Base-by-base conservation (phyloP, 2,329 filamentous ascomycete genomes). In the Phaeoacremonium minimum region DNA sequence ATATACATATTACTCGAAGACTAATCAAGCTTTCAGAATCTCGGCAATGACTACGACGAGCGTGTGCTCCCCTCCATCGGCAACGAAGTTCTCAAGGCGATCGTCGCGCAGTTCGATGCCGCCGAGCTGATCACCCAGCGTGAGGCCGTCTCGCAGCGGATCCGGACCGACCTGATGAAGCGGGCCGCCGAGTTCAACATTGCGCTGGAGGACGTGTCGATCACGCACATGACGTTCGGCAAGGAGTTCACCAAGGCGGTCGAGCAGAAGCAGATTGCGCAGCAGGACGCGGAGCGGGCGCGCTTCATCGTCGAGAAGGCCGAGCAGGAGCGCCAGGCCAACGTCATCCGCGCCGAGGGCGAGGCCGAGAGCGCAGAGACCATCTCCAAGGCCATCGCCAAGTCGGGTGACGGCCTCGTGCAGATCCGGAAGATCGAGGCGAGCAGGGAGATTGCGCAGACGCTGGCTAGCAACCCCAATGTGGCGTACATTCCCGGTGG, bases 201-300 rank as follows among this genome's bases (percentile, higher is more conserved):
- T 58, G 88, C 89, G 18, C 87, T 98, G 36, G 93, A 98, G 69
- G 93, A 98, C 58, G 93, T 98, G 42, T 95, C 88, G 58, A 98
- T 98, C 66, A 98, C 93, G 44, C 93, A 98, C 77, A 98, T 98
- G 93, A 98, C 93, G 36, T 98, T 98, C 61, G 93, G 93, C 52
- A 91, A 91, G 66, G 93, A 98, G 68, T 98, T 98, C 75, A 98
- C 93, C 43, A 87, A 87, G 66, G 93, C 93, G 47, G 93, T 98
- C 55, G 93, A 98, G 73, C 93, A 98, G 80, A 98, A 98, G 82
- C 93, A 98, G 75, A 98, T 98, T 63, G 93, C 93, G 38, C 93
- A 98, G 71, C 93, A 98, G 69, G 93, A 98, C 60, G 93, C 93
- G 46, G 93, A 98, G 76, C 80, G 93, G 48, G 93, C 93, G 33